A percentile compares a stretch with the other conserved stretches of the same genome.
Evolutionary conservation across 2,329 filamentous ascomycete species (phyloP).

Genomic region (Penicillium sp.): DNA sequence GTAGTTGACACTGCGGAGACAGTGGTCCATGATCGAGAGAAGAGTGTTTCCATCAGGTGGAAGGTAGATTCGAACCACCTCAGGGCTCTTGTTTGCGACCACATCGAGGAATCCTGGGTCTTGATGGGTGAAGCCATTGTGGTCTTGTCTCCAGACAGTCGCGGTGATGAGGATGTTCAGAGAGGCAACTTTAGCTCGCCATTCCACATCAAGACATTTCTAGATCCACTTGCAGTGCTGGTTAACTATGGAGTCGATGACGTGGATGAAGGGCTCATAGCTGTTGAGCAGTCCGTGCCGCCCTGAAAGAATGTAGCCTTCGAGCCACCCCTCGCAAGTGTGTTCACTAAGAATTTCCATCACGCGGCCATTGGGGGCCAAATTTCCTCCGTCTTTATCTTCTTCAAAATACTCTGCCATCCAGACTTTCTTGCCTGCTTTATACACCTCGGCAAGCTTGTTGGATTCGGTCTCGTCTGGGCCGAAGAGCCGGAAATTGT

Average conservation of each 20-base stretch:
- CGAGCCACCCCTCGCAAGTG: slow-evolving; percentile 77
- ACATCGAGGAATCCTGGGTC: slow-evolving; percentile 80
- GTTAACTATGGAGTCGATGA: slow-evolving; percentile 84
- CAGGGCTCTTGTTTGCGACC: slow-evolving; percentile 76
- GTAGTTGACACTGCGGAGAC: slow-evolving; percentile 72
- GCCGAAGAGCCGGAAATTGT: slow-evolving; percentile 74
- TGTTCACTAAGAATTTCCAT: slow-evolving; percentile 85
- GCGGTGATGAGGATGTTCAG: slow-evolving; percentile 79
- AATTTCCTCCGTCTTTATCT: slow-evolving; percentile 72
- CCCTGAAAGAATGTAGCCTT: slow-evolving; percentile 75
- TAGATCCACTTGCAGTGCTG: slow-evolving; percentile 86
- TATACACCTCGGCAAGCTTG: slow-evolving; percentile 72
- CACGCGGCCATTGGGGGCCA: slow-evolving; percentile 68
- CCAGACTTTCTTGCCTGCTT: slow-evolving; percentile 78
- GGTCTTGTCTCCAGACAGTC: slow-evolving; percentile 79
- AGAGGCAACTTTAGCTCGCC: slow-evolving; percentile 72
- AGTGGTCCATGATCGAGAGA: slow-evolving; percentile 75
- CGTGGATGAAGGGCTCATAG: slow-evolving; percentile 81
- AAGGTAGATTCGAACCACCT: slow-evolving; percentile 78
- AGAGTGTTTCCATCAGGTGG: slow-evolving; percentile 79
- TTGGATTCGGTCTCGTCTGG: slow-evolving; percentile 83
- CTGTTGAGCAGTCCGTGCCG: slow-evolving; percentile 76
- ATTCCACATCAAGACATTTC: slow-evolving; percentile 75
- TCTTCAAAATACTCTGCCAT: slow-evolving; percentile 77
- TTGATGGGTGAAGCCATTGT: slow-evolving; percentile 82